A percentile compares a stretch with the other conserved stretches of the same genome.
Conservation (phyloP, 192 early-diverging fungal genomes). For the Linnemannia schmuckeri region DNA sequence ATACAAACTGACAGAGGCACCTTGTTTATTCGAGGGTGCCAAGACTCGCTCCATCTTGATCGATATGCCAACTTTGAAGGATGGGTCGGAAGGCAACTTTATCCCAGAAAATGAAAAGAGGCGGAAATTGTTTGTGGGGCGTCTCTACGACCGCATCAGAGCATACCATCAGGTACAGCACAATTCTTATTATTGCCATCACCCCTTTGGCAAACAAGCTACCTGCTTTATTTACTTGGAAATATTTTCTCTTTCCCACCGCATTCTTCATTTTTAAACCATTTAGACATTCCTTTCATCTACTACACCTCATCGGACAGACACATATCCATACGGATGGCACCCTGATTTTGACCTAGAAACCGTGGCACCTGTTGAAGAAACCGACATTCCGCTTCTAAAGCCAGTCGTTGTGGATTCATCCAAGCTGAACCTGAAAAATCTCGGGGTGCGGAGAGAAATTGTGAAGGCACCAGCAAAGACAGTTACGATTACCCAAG, state of each 20-base stretch:
- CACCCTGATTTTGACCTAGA: conserved; percentile 52
- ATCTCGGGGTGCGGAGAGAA: conserved; percentile 8
- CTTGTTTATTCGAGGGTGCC: conserved; percentile 33
- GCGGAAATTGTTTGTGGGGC: conserved; percentile 15
- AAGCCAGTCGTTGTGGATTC: conserved; percentile 26
- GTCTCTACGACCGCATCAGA: conserved; percentile 24
- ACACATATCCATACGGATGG: conserved; percentile 39
- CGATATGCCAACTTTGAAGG: conserved; percentile 20
- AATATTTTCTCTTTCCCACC: not conserved
- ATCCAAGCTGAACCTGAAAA: conserved; percentile 18
- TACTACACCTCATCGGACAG: conserved; percentile 24
- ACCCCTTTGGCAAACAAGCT: not conserved
- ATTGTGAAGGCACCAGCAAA: not conserved
- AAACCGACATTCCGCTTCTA: conserved; percentile 26
- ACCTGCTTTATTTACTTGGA: not conserved
- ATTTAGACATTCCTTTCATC: conserved; percentile 36
- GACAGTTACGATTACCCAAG: not conserved
- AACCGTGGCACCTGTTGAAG: conserved; percentile 30
- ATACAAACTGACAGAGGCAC: conserved; percentile 25
- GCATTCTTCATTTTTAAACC: not conserved
- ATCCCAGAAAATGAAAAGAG: conserved; percentile 26
- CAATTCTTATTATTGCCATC: not conserved
- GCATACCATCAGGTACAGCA: conserved; percentile 23
- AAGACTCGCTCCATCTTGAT: conserved; percentile 41
- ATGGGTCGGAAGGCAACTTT: conserved; percentile 14